Evolutionary conservation across 257 asterid species (phyloP).

Genomic region (Agastache rugosa): DNA sequence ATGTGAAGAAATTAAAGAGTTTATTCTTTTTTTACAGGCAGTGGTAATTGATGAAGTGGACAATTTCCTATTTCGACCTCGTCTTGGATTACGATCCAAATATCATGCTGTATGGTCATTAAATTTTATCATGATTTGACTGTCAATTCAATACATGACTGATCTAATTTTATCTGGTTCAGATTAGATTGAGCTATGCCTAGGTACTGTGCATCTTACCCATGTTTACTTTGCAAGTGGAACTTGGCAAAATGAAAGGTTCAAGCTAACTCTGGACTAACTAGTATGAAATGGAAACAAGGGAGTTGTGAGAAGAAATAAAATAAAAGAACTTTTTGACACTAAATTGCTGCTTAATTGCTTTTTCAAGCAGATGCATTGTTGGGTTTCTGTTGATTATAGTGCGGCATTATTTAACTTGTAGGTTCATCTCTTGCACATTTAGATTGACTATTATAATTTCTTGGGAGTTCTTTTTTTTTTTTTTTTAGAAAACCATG

Average conservation of each 20-base stretch:
- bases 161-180: slow-evolving; percentile 14
- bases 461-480: not conserved
- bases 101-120: slow-evolving; percentile 79
- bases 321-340: no score
- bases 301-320: not conserved
- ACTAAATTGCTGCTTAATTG: no score
- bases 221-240: no score
- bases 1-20: not conserved
- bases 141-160: slow-evolving; percentile 4
- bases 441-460: not conserved
- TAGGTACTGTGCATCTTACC: not conserved
- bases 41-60: slow-evolving; percentile 97
- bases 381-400: not conserved
- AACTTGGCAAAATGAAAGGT: not conserved
- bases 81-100: slow-evolving; percentile 82
- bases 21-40: slow-evolving; percentile 51
- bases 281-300: not conserved
- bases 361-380: no score
- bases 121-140: slow-evolving; percentile 30
- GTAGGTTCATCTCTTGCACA: not conserved
- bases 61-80: slow-evolving; percentile 93
- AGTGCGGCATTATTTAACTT: not conserved
- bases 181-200: slow-evolving; percentile 22
- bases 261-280: not conserved
- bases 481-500: not conserved